Percentiles rank a stretch among this genome's conserved stretches.
Conservation (phyloP, 2,329 filamentous ascomycete genomes). For the Triangularia verruculosa region DNA sequence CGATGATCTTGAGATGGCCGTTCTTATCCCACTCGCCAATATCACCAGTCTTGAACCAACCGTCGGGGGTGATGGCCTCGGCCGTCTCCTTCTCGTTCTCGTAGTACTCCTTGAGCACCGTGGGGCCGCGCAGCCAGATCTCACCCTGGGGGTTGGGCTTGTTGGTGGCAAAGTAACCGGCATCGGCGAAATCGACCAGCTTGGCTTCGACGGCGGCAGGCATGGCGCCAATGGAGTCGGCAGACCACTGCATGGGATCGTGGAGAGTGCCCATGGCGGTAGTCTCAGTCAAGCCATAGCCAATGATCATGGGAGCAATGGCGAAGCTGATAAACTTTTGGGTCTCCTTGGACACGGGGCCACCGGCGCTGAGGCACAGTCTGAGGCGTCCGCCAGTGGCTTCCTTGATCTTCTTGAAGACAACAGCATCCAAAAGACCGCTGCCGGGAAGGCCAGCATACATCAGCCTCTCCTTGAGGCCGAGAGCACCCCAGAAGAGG, state of each 20-base stretch:
- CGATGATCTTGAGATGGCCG: conserved; percentile 72
- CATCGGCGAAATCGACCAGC: conserved; percentile 80
- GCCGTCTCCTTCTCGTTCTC: conserved; percentile 74
- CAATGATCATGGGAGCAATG: conserved; percentile 84
- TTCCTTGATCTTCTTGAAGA: conserved; percentile 91
- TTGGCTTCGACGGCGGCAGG: conserved; percentile 75
- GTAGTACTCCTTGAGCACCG: conserved; percentile 71
- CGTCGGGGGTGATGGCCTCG: conserved; percentile 65
- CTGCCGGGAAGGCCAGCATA: conserved; percentile 60
- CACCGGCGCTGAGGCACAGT: conserved; percentile 82
- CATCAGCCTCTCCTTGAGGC: conserved; percentile 51
- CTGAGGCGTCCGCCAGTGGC: conserved; percentile 79
- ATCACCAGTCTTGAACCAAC: conserved; percentile 87
- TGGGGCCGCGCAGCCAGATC: conserved; percentile 78
- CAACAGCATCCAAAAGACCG: conserved; percentile 69
- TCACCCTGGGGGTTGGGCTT: conserved; percentile 77
- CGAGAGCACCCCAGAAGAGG: conserved; percentile 66
- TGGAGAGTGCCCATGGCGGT: conserved; percentile 70
- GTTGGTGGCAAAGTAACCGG: conserved; percentile 74
- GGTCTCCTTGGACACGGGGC: conserved; percentile 79
- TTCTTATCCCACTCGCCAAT: conserved; percentile 74
- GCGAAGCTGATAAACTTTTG: conserved; percentile 85
- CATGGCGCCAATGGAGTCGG: conserved; percentile 69
- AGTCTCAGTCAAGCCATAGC: conserved; percentile 86
- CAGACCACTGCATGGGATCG: conserved; percentile 77